Conservation (phyloP, 2,329 filamentous ascomycete genomes). For the Neurospora crassa region DNA sequence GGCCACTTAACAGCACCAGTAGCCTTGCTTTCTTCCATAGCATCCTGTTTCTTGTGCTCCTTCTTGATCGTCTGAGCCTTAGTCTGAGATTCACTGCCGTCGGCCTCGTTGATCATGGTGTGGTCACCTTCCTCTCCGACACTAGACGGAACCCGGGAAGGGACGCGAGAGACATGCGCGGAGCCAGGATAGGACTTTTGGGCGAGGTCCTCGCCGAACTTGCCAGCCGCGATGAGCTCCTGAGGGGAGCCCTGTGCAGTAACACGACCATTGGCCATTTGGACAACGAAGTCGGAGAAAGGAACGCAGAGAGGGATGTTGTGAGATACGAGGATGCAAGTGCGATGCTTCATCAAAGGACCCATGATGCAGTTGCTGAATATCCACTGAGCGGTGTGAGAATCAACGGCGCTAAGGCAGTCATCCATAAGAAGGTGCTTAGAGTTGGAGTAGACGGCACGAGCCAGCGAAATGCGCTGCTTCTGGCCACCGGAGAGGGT, state of each 20-base stretch:
- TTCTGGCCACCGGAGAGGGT: constrained; percentile 95
- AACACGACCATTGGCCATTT: constrained; percentile 80
- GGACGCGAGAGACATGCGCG: constrained; percentile 57
- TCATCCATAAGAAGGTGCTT: constrained; percentile 88
- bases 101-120: constrained; percentile 44
- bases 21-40: constrained; percentile 68
- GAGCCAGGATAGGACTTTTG: constrained; percentile 61
- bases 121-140: constrained; percentile 53
- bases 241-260: constrained; percentile 64
- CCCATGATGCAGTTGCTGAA: constrained; percentile 89
- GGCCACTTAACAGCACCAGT: constrained; percentile 79
- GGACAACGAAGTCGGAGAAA: constrained; percentile 68
- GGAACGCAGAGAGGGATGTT: constrained; percentile 85
- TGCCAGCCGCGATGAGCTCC: constrained; percentile 77
- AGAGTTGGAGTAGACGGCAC: constrained; percentile 92
- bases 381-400: constrained; percentile 96
- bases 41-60: constrained; percentile 37
- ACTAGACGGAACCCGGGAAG: constrained; percentile 71
- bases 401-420: constrained; percentile 92
- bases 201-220: constrained; percentile 70
- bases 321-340: constrained; percentile 92
- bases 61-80: constrained; percentile 36
- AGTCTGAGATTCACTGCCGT: constrained; percentile 36
- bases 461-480: constrained; percentile 92
- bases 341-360: constrained; percentile 77